Percentiles rank a stretch among this genome's conserved stretches.
phyloP scores from a whole-genome alignment of 2,329 filamentous ascomycete genomes.

The Fusarium decemcellulare region DNA sequence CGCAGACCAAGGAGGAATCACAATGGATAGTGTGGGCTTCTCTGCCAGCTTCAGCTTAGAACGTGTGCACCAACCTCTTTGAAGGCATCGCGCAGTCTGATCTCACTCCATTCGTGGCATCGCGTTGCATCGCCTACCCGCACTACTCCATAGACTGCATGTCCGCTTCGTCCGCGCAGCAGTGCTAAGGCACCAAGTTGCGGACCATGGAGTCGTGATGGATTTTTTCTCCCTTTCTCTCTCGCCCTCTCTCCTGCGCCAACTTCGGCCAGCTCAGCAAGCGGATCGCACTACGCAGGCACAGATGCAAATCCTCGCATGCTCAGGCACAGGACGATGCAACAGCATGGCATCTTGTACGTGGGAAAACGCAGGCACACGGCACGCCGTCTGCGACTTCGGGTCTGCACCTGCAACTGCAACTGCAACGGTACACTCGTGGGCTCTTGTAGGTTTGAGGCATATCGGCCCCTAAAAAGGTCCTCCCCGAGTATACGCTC shows the following conservation, averaged over 20 bases:
- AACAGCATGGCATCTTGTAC: constrained; percentile 17
- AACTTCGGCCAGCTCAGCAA: constrained; percentile 45
- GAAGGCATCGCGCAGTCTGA: constrained; percentile 33
- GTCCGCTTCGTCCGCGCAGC: constrained; percentile 1
- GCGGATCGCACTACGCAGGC: constrained; percentile 29
- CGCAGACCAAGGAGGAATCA: constrained; percentile 1
- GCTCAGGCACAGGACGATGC: constrained; percentile 24
- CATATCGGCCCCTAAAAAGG: constrained; percentile 4
- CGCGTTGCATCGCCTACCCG: constrained; percentile 23
- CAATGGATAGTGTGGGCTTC: not conserved
- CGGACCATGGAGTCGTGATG: constrained; percentile 9
- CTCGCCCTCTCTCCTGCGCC: constrained; percentile 23
- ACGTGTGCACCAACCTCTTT: constrained; percentile 31
- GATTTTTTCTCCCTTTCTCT: not conserved
- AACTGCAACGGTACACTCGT: constrained; percentile 11
- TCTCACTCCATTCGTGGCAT: constrained; percentile 40
- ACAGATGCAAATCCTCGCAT: constrained; percentile 8
- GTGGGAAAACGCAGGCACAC: constrained; percentile 35
- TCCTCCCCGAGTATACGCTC: constrained; percentile 3
- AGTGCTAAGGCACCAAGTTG: constrained; percentile 16
- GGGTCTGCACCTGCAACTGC: constrained; percentile 4
- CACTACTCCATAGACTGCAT: constrained; percentile 2
- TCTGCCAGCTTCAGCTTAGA: constrained; percentile 11
- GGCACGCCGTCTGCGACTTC: constrained; percentile 4
- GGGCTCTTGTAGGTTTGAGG: constrained; percentile 5